Conservation (phyloP, 2,329 filamentous ascomycete genomes). For the Colletotrichum gloeosporioides region DNA sequence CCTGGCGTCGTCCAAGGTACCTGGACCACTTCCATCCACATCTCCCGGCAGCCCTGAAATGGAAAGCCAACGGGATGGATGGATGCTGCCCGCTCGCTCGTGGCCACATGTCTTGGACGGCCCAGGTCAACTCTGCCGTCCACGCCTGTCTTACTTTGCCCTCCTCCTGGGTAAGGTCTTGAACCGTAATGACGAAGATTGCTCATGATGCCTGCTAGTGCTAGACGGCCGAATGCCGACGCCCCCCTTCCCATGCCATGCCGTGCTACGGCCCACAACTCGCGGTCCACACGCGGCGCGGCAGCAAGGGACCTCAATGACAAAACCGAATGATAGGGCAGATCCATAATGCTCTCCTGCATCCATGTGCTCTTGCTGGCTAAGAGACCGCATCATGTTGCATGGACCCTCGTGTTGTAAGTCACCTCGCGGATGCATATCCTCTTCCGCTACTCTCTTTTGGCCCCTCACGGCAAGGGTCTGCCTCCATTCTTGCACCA, state of each 20-base stretch:
- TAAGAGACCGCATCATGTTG: neutral
- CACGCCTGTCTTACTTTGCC: neutral
- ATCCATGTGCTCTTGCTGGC: neutral
- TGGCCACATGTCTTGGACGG: conserved; percentile 3
- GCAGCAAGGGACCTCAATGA: neutral
- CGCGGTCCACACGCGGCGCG: neutral
- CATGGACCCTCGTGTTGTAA: neutral
- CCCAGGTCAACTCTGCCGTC: neutral
- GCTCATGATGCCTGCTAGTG: conserved; percentile 2
- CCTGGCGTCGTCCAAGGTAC: neutral
- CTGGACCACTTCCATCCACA: neutral
- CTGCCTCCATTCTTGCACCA: neutral
- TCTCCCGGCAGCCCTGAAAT: neutral
- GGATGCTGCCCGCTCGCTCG: neutral
- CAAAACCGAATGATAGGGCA: neutral
- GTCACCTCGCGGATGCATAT: neutral
- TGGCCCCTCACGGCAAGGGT: neutral
- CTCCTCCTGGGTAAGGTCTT: neutral
- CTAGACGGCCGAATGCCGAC: neutral
- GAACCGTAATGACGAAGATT: conserved; percentile 1
- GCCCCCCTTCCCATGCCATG: neutral
- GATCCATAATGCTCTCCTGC: neutral
- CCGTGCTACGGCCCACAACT: neutral
- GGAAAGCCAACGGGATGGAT: neutral
- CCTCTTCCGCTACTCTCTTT: neutral